Percentiles rank a stretch among this genome's conserved stretches.
phyloP scores from a whole-genome alignment of 345 rosid species.

The Eutrema yunnanense region DNA sequence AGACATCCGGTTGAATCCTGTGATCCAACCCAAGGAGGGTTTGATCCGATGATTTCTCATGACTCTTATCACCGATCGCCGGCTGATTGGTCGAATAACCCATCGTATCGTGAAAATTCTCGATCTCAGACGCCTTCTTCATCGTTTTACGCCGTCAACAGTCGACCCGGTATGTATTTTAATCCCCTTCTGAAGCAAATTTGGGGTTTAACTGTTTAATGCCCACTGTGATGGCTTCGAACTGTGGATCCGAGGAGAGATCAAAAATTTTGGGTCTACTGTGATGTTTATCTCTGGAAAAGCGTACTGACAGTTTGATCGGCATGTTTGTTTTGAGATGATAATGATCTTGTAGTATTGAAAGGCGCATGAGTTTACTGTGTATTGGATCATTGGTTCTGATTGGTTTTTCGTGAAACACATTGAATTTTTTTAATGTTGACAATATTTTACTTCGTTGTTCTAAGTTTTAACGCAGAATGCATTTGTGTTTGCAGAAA shows the following conservation, averaged over 20 bases:
- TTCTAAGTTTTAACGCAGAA: not conserved
- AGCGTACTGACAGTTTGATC: not conserved
- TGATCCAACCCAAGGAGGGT: constrained; percentile 9
- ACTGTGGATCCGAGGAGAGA: not conserved
- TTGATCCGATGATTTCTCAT: constrained; percentile 19
- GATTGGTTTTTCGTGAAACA: not conserved
- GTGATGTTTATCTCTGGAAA: not conserved
- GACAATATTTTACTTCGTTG: not conserved
- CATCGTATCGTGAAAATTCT: not conserved
- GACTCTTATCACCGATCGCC: constrained; percentile 14
- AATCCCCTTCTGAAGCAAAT: not conserved
- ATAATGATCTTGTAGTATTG: not conserved
- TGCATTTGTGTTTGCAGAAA: constrained; percentile 30
- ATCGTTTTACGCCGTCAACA: constrained; percentile 12
- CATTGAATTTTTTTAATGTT: not conserved
- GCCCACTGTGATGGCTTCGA: not conserved
- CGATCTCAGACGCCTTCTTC: constrained; percentile 8
- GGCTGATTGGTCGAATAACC: constrained; percentile 5
- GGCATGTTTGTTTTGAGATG: not conserved
- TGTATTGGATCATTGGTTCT: not conserved
- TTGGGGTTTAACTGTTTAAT: not conserved
- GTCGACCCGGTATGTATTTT: constrained; percentile 7
- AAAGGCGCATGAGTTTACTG: not conserved
- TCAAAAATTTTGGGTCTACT: not conserved
- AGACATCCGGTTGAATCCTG: constrained; percentile 12